These are phyloP conservation scores for Myochromella boudieri DNA, from an alignment of 768 basidiomycete species.

Conservation along the genomic window DNA sequence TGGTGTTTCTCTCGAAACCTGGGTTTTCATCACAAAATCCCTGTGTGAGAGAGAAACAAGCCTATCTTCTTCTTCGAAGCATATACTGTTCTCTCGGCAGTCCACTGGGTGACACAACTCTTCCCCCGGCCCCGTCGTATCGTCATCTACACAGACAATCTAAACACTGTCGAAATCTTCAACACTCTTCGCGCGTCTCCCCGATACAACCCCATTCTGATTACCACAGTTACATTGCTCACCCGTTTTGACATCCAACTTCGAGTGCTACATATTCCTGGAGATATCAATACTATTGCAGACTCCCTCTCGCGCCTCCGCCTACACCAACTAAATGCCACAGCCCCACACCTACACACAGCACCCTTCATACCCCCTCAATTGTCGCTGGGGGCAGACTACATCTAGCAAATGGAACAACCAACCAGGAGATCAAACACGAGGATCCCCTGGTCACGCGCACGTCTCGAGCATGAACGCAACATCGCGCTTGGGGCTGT, in stretches of 20 bases:
- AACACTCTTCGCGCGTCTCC: conserved; percentile 20
- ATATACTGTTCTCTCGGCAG: conserved; percentile 15
- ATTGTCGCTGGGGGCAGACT: conserved; percentile 21
- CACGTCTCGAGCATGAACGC: conserved; percentile 19
- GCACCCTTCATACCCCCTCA: conserved; percentile 13
- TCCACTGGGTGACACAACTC: not conserved
- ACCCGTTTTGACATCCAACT: conserved; percentile 10
- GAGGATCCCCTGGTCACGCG: conserved; percentile 28
- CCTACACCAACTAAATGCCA: not conserved
- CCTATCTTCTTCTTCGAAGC: conserved; percentile 29
- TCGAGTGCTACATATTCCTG: conserved; percentile 25
- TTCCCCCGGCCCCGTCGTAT: not conserved
- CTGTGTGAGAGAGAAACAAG: not conserved
- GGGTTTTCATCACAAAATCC: conserved; percentile 16
- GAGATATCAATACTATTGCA: conserved; percentile 24
- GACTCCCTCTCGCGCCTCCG: conserved; percentile 29
- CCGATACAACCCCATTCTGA: conserved; percentile 25
- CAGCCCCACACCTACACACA: conserved; percentile 7
- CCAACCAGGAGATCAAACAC: not conserved
- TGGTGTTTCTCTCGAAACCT: conserved; percentile 14
- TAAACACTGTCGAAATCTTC: conserved; percentile 29
- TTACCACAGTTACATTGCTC: conserved; percentile 17
- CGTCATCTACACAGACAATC: conserved; percentile 28
- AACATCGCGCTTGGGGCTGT: conserved; percentile 30
- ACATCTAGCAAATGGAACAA: not conserved